phyloP scores from a whole-genome alignment of 1,284 basidiomycete genomes.

The Cutaneotrichosporon sp. region DNA sequence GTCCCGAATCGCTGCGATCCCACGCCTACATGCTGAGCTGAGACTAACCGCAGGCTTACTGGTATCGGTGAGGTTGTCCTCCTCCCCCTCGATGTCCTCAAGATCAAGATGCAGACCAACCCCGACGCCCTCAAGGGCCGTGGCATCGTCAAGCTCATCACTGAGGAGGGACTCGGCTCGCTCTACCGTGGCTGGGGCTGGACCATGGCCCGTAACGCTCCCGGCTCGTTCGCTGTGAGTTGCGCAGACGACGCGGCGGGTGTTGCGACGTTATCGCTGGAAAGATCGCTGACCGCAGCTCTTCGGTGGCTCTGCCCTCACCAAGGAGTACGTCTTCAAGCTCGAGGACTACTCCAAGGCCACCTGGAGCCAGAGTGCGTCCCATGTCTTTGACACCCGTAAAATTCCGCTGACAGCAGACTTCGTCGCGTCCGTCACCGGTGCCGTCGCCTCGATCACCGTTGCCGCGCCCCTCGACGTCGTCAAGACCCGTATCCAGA shows the following conservation, averaged over 20 bases:
- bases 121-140: conserved; percentile 93
- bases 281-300: conserved; percentile 58
- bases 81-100: conserved; percentile 90
- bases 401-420: conserved; percentile 47
- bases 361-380: conserved; percentile 80
- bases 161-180: conserved; percentile 80
- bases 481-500: conserved; percentile 96
- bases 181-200: conserved; percentile 98
- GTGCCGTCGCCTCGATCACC: conserved; percentile 92
- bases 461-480: conserved; percentile 94
- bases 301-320: conserved; percentile 91
- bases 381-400: neutral
- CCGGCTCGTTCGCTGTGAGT: conserved; percentile 88
- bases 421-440: conserved; percentile 89
- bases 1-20: neutral
- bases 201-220: conserved; percentile 97
- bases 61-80: conserved; percentile 97
- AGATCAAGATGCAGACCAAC: conserved; percentile 98
- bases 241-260: neutral
- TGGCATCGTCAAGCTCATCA: conserved; percentile 82
- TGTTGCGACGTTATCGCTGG: neutral
- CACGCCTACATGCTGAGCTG: neutral
- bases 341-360: conserved; percentile 86
- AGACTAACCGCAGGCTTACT: conserved; percentile 64
- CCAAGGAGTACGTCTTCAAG: conserved; percentile 90